A percentile compares a stretch with the other conserved stretches of the same genome.
phyloP scores from a whole-genome alignment of 768 basidiomycete species.

The Naganishia onofrii region DNA sequence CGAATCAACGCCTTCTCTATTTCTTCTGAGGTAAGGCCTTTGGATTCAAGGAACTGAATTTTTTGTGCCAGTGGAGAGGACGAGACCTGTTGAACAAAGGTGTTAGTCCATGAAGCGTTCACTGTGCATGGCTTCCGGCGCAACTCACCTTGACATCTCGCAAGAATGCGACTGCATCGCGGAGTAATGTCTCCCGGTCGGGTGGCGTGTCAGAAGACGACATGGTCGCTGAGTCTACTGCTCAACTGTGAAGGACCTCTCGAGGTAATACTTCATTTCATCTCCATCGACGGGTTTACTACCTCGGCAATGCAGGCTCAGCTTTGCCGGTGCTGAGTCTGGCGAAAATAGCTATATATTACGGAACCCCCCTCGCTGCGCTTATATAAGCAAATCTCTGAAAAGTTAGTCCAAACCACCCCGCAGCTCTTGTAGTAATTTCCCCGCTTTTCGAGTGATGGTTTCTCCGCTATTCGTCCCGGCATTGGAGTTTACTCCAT shows the following conservation, averaged over 20 bases:
- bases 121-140: not conserved
- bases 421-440: too few relatives aligned
- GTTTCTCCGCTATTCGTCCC: too few relatives aligned
- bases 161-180: conserved; percentile 79
- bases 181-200: conserved; percentile 57
- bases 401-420: too few relatives aligned
- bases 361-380: too few relatives aligned
- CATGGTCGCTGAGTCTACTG: conserved; percentile 3
- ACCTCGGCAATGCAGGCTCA: too few relatives aligned
- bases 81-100: conserved; percentile 59
- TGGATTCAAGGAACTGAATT: conserved; percentile 90
- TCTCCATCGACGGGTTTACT: too few relatives aligned
- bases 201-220: conserved; percentile 3
- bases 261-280: too few relatives aligned
- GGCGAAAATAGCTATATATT: too few relatives aligned
- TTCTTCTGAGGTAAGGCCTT: conserved; percentile 77
- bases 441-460: too few relatives aligned
- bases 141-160: conserved; percentile 70
- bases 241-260: not conserved
- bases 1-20: conserved; percentile 72
- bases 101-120: not conserved
- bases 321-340: too few relatives aligned
- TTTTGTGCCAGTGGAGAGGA: conserved; percentile 76
- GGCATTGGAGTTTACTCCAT: too few relatives aligned
- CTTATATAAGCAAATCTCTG: too few relatives aligned